Percentiles rank a stretch among this genome's conserved stretches.
These are phyloP conservation scores for Carex arenaria DNA, from an alignment of 202 grass and related monocot species.

Conservation along the genomic window DNA sequence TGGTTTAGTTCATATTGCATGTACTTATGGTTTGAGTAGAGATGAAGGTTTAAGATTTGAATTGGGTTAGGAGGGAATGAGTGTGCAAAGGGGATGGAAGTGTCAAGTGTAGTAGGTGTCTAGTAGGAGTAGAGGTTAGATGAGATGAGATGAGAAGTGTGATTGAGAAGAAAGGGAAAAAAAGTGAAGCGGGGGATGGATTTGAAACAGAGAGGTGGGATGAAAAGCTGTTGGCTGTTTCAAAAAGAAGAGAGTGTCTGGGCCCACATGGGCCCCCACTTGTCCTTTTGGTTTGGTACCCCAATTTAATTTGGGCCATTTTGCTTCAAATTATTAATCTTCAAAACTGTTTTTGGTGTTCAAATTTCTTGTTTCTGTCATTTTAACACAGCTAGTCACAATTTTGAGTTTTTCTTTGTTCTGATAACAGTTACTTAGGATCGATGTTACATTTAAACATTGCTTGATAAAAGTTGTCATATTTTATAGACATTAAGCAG, in stretches of 20 bases:
- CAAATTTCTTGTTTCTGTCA: background rate
- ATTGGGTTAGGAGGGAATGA: constrained; percentile 36
- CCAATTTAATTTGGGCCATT: constrained; percentile 14
- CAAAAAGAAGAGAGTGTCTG: constrained; percentile 10
- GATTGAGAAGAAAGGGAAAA: constrained; percentile 14
- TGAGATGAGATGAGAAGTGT: constrained; percentile 17
- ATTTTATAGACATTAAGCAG: background rate
- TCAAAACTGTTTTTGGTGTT: background rate
- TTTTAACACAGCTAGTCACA: background rate
- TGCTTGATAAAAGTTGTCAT: background rate
- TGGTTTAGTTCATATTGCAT: background rate
- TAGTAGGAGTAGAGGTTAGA: background rate
- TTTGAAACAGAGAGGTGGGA: constrained; percentile 15
- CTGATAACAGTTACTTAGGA: background rate
- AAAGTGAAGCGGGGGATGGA: background rate
- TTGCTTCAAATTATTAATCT: background rate
- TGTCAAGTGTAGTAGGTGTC: background rate
- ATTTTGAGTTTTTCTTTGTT: background rate
- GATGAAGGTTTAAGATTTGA: constrained; percentile 30
- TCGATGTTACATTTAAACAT: background rate
- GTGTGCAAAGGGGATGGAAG: background rate
- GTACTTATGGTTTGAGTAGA: background rate
- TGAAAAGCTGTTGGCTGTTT: constrained; percentile 18
- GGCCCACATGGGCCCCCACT: constrained; percentile 7
- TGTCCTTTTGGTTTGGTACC: background rate